phyloP scores from a whole-genome alignment of 2,329 filamentous ascomycete species.

The Celoporthe dispersa region DNA sequence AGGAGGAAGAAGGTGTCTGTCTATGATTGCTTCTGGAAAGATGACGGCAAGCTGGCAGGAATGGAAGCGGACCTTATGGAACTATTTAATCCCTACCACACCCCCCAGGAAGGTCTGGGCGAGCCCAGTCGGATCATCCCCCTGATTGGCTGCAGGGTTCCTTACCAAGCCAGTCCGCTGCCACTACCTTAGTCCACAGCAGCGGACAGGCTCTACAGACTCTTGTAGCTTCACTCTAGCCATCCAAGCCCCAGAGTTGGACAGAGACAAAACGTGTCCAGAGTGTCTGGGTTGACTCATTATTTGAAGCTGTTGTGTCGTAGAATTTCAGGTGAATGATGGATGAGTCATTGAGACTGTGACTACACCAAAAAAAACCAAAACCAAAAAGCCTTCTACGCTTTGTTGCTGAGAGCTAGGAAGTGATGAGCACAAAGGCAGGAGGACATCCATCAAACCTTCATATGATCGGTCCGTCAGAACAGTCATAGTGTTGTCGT shows the following conservation, averaged over 20 bases:
- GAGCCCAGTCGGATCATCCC: conserved; percentile 13
- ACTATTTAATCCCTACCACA: neutral
- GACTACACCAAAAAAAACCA: neutral
- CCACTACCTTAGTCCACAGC: too few relatives aligned
- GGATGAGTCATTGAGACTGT: neutral
- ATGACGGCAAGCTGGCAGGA: conserved; percentile 29
- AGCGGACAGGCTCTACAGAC: neutral
- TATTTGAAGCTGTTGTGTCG: neutral
- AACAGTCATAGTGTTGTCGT: neutral
- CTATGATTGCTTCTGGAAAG: conserved; percentile 23
- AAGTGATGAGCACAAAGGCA: neutral
- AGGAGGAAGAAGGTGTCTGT: conserved; percentile 17
- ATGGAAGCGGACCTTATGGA: conserved; percentile 6
- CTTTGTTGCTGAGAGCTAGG: neutral
- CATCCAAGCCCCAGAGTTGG: neutral
- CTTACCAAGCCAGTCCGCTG: conserved; percentile 10
- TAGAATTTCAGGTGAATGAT: neutral
- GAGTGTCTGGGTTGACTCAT: neutral
- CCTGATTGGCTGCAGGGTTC: conserved; percentile 10
- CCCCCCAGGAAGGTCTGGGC: conserved; percentile 8
- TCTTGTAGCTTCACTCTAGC: neutral
- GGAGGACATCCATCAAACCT: neutral
- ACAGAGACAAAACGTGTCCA: neutral
- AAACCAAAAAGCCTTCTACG: neutral
- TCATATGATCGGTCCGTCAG: neutral